phyloP scores from a whole-genome alignment of 805 yeast genomes.

The Candida schatavii region DNA sequence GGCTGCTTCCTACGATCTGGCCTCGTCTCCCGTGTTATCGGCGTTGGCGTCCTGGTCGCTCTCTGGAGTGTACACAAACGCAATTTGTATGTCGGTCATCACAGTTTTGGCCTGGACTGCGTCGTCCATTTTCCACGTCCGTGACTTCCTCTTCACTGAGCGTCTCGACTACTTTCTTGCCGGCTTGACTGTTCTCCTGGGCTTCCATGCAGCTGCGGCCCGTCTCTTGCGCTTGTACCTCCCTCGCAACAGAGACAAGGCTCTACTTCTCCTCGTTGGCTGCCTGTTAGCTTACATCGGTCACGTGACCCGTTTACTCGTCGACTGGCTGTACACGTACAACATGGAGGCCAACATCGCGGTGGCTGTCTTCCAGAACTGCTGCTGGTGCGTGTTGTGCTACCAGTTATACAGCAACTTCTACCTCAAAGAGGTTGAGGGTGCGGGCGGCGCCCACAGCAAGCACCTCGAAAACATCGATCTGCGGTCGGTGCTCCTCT shows the following conservation, averaged over 20 bases:
- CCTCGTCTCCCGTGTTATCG: constrained; percentile 5
- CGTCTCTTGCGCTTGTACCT: constrained; percentile 61
- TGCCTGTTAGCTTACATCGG: constrained; percentile 52
- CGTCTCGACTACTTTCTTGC: constrained; percentile 90
- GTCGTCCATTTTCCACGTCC: constrained; percentile 81
- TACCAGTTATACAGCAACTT: constrained; percentile 30
- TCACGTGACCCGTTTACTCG: constrained; percentile 64
- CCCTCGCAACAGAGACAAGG: constrained; percentile 16
- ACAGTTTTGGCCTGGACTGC: constrained; percentile 88
- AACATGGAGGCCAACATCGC: constrained; percentile 88
- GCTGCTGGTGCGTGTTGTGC: constrained; percentile 29
- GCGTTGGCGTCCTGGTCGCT: constrained; percentile 9
- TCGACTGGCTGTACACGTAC: constrained; percentile 87
- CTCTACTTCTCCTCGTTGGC: constrained; percentile 34
- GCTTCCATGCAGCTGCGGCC: constrained; percentile 65
- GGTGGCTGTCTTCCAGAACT: constrained; percentile 75
- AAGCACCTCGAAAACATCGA: constrained; percentile 27
- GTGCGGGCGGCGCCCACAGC: constrained; percentile 4
- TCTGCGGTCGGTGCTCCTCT: constrained; percentile 19
- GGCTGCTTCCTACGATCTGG: not conserved
- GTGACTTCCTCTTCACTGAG: constrained; percentile 80
- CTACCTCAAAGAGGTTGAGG: constrained; percentile 21
- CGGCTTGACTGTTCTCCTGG: constrained; percentile 79
- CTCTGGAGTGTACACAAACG: constrained; percentile 37
- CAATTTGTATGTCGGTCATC: constrained; percentile 49